Evolutionary conservation across 495 filamentous ascomycete species (phyloP), one percentile per base, ranked within the genome.

Genomic region (Hyaloscypha variabilis): DNA sequence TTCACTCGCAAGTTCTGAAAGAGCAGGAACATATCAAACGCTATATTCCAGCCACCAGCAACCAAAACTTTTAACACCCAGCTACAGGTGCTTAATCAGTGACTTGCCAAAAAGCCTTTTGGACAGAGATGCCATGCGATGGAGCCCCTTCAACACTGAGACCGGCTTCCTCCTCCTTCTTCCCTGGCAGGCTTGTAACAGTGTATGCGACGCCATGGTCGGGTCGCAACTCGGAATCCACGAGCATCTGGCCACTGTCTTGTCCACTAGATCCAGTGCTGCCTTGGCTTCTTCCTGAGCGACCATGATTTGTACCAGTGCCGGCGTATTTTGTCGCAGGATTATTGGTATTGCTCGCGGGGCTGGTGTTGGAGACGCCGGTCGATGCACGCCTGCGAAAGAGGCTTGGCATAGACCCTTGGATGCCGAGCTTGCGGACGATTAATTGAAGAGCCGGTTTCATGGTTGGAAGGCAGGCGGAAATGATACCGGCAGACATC

Each of bases 381-480:
- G 17, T 59, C 30, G 56, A 59, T 11, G 10, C 17, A 14, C 11
- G 28, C 28, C 21, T 21, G 56, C 24, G 26, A 29, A 59, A 59
- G n/a, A 34, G 56, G 30, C 56, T 29, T 31, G 28, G 56, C 26
- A 59, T 36, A 19, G 56, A 59, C 39, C n/a, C 56, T 29, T 62
- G 50, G 6, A 65, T 24, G 31, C 63, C 30, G 69, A 69, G 62
- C 25, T 71, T 69, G 28, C 62, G 51, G 11, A 64, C 25, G 19
- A 74, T 49, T 6, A 66, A 31, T 1, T 71, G 63, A 46, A 74
- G 30, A 8, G 74, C 68, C 19, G 79, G 79, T 1, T 71, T 72
- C 17, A 82, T 59, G n/a, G 78, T 79, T 4, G 79, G 79, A 17
- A 82, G 75, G 66, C 77, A 80, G 61, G 79, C 79, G 31, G 74